Base-by-base conservation (phyloP, 352 stramenopile species). In the Phytophthora kernoviae region DNA sequence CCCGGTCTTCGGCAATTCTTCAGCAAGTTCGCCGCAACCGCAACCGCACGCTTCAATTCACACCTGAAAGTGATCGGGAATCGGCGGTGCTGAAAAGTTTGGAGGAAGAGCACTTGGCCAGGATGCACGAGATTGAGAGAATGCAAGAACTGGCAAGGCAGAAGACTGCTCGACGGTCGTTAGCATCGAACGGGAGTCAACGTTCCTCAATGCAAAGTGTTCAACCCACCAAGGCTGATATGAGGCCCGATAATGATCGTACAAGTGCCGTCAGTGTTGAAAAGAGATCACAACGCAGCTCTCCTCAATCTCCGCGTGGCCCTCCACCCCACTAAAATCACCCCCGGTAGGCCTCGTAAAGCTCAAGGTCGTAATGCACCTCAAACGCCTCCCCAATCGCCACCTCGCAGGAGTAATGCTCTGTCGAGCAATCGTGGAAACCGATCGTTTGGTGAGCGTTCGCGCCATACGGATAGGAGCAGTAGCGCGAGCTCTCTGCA, bases 11-110 rank as follows among this genome's bases (percentile, higher is more conserved):
- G 2, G 68, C 62, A 22, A 81, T 83, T 56, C 33, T 83, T 30
- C 73, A 68, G 20, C 62, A 77, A 68, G 54, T 86, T 26, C 73
- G 73, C 32, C 70, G 68, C 22, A 86, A 86, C 22, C 76, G 76
- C 17, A 70, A 63, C 22, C 62, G 58, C 15, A 80, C 76, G 21
- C 62, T 79, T 21, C 68, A 79, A 45, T 71, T 77, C 15, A 63
- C 67, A 1, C 61, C 70, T 24, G 70, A 78, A 42, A 62, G 50
- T 12, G 62, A 79, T 15, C 70, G 68, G 21, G 62, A 68, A 33
- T 61, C 56, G 8, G 65, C 70, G 20, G 73, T 73, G 46, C 44
- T 75, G 18, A 63, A 75, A 24, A 62, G 34, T 21, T 67, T 81
- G 20, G 58, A 81, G n/a, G 59, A 79, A 34, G 75, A 85, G 36